Base-by-base conservation (phyloP, 192 early-diverging fungal species). In the Backusella tuberculispora region DNA sequence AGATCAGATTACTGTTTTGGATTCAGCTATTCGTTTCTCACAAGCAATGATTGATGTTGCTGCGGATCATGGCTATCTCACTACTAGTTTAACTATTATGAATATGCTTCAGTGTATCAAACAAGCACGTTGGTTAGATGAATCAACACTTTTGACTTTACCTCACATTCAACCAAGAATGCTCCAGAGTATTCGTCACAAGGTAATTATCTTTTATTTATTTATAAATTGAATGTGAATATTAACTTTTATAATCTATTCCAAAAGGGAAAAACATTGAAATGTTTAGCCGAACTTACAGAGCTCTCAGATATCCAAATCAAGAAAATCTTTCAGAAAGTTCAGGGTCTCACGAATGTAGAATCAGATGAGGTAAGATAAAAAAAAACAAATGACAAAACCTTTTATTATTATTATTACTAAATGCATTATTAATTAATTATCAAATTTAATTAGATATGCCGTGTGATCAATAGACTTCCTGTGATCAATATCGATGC, bases 31-130 rank as follows among this genome's bases (percentile, higher is more conserved):
- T 56, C 96, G 97, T 74, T 90, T 99, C 37, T 81, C 94, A 74
- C 92, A 95, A 78, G 97, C 98, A 21, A 97, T 98, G 95, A 89
- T 98, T 56, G 96, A 98, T 79, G 86, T 96, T 24, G 76, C 88
- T 3, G 94, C 92, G 3, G 88, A 90, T 56, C 81, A 87, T 72
- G 97, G 95, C 0, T 86, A 87, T 45, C 63, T 95, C 64, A 72
- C 70, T 4, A 89, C 90, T 0, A 82, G 88, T 44, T 64, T 96
- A 64, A 92, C 90, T 1, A 83, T 91, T 17, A 95, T 98, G 90
- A 85, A 88, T 64, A 84, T 96, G 71, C 82, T 96, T 71, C 97
- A 99, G 85, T 93, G 92, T 46, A 87, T 98, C 74, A 98, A 98
- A 83, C 97, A 97, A 81, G 97, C 92, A 1, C 83, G 87, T 1